Conservation (phyloP, 441 rosid genomes). For the Jatropha podagrica region DNA sequence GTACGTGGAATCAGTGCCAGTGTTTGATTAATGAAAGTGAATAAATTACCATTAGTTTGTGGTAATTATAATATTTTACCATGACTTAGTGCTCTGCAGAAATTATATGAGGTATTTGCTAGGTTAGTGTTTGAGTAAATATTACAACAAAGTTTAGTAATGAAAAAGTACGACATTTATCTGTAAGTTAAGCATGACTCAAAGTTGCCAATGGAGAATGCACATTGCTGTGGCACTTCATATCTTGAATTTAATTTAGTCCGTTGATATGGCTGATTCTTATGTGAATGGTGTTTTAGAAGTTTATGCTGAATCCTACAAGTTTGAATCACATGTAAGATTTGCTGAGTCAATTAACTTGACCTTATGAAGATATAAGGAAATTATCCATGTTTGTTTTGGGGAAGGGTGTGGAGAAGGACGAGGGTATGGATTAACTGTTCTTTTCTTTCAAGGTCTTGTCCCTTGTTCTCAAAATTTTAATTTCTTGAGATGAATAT, state of each 20-base stretch:
- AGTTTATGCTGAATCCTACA: not conserved
- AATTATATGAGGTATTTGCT: not conserved
- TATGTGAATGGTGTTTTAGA: not conserved
- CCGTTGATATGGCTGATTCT: not conserved
- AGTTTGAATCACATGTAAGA: constrained; percentile 1
- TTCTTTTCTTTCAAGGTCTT: not conserved
- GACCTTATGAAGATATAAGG: not conserved
- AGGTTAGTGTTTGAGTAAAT: not conserved
- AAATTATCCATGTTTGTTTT: not conserved
- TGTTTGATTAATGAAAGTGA: not conserved
- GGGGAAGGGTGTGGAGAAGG: not conserved
- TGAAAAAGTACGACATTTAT: not conserved
- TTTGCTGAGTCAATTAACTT: not conserved
- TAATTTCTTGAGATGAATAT: not conserved
- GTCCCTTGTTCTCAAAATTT: not conserved
- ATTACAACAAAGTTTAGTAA: not conserved
- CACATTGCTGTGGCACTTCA: not conserved
- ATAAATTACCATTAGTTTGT: not conserved
- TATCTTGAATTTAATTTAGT: not conserved
- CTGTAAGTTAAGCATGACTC: not conserved
- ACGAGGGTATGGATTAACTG: not conserved
- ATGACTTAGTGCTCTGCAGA: not conserved
- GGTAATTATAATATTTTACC: not conserved
- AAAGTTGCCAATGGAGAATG: not conserved
- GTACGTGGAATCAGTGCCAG: constrained; percentile 31